A percentile compares a stretch with the other conserved stretches of the same genome.
Evolutionary conservation across 768 basidiomycete genomes (phyloP).

Genomic region (Coprinellus micaceus): DNA sequence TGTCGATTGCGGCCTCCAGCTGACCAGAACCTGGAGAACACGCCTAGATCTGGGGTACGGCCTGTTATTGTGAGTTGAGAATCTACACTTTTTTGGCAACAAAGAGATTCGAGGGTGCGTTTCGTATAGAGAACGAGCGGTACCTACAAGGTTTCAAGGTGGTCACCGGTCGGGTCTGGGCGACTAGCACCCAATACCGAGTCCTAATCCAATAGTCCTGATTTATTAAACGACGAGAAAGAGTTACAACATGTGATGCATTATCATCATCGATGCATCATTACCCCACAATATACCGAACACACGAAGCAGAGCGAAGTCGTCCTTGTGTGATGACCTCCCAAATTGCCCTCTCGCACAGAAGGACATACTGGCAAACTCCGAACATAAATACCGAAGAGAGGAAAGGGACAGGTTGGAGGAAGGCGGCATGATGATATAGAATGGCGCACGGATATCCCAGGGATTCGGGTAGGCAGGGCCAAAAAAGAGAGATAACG

Average conservation of each 20-base stretch:
- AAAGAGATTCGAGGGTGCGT: neutral
- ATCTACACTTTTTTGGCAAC: neutral
- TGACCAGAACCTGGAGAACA: too few species aligned
- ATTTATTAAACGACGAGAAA: neutral
- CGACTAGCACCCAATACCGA: too few species aligned
- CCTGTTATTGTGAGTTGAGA: neutral
- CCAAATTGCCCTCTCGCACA: neutral
- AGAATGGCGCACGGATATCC: neutral
- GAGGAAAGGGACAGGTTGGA: neutral
- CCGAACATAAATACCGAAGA: neutral
- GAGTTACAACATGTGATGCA: neutral
- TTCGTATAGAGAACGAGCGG: neutral
- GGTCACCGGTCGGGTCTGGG: too few species aligned
- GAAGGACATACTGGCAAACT: neutral
- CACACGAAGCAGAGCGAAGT: neutral
- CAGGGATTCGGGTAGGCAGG: constrained; percentile 4
- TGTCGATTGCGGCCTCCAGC: too few species aligned
- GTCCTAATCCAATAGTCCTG: neutral
- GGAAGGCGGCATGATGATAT: neutral
- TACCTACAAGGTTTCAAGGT: neutral
- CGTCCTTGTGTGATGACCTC: neutral
- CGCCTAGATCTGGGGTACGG: neutral
- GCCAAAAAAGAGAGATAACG: constrained; percentile 5
- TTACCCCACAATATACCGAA: neutral
- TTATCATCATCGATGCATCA: neutral